phyloP scores from a whole-genome alignment of 306 rosid genomes.

The Inga oerstediana region DNA sequence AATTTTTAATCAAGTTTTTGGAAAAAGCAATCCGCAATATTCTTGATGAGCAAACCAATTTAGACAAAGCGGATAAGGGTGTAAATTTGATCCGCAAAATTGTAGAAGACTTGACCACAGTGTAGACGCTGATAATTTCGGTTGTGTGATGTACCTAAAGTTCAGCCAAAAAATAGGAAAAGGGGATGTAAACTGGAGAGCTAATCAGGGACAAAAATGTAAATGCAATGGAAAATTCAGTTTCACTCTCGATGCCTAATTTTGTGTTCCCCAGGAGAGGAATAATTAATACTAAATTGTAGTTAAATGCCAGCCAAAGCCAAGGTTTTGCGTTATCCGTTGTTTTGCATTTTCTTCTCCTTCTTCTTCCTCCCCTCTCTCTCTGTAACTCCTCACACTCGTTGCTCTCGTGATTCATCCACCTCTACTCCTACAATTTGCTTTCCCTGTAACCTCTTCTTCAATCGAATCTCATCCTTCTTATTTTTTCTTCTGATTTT shows the following conservation, averaged over 20 bases:
- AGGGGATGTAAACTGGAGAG: not conserved
- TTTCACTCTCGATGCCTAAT: not conserved
- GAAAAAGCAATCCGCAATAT: not conserved
- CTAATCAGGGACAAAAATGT: not conserved
- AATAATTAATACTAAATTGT: no score
- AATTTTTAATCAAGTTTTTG: not conserved
- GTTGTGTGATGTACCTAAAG: not conserved
- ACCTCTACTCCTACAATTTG: not conserved
- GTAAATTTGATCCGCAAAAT: not conserved
- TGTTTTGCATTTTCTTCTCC: not conserved
- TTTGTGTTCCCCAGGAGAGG: not conserved
- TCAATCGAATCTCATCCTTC: not conserved
- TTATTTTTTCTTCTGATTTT: not conserved
- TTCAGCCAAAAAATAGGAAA: not conserved
- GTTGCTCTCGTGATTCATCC: not conserved
- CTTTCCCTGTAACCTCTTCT: not conserved
- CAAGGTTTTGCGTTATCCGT: not conserved
- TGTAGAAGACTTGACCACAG: not conserved
- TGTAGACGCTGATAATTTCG: not conserved
- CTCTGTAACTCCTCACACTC: not conserved
- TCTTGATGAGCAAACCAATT: not conserved
- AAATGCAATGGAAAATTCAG: not conserved
- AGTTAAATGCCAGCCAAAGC: not conserved
- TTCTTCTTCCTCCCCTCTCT: no score
- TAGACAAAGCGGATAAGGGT: not conserved